These are phyloP conservation scores for Xylaria sp. DNA, from an alignment of 2,329 filamentous ascomycete species.

Conservation along the genomic window DNA sequence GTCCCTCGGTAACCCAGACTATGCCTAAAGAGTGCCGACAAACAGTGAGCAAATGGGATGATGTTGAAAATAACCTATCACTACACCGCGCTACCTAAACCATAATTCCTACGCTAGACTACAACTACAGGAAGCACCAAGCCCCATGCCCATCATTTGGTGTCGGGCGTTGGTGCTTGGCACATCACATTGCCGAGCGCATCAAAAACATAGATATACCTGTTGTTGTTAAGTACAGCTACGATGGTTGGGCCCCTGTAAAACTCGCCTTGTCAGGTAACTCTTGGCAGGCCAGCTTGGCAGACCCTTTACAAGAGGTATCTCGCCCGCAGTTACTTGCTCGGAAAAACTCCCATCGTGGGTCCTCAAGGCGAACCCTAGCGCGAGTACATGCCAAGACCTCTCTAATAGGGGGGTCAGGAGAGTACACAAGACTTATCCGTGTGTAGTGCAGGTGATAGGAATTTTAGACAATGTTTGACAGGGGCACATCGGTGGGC, in stretches of 20 bases:
- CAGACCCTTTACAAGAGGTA: too few relatives aligned
- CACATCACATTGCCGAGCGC: neutral
- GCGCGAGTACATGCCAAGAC: too few relatives aligned
- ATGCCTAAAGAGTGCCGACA: slow-evolving; percentile 6
- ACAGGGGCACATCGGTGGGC: slow-evolving; percentile 1
- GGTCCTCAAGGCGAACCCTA: too few relatives aligned
- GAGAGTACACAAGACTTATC: neutral
- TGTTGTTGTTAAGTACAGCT: neutral
- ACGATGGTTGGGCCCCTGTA: too few relatives aligned
- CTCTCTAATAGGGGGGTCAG: too few relatives aligned
- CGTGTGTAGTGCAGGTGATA: neutral
- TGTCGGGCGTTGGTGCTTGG: slow-evolving; percentile 1
- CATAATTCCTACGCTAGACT: neutral
- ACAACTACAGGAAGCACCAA: too few relatives aligned
- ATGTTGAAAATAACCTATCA: slow-evolving; percentile 9
- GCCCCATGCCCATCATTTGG: too few relatives aligned
- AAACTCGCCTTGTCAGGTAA: too few relatives aligned
- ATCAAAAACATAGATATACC: neutral
- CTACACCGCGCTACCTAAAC: neutral
- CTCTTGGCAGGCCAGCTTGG: too few relatives aligned
- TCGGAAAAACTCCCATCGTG: too few relatives aligned
- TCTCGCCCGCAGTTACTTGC: too few relatives aligned
- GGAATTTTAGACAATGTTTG: neutral
- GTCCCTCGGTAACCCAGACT: slow-evolving; percentile 18
- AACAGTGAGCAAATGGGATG: slow-evolving; percentile 17